Base-by-base conservation (phyloP, 768 basidiomycete species). In the Russula sp. region DNA sequence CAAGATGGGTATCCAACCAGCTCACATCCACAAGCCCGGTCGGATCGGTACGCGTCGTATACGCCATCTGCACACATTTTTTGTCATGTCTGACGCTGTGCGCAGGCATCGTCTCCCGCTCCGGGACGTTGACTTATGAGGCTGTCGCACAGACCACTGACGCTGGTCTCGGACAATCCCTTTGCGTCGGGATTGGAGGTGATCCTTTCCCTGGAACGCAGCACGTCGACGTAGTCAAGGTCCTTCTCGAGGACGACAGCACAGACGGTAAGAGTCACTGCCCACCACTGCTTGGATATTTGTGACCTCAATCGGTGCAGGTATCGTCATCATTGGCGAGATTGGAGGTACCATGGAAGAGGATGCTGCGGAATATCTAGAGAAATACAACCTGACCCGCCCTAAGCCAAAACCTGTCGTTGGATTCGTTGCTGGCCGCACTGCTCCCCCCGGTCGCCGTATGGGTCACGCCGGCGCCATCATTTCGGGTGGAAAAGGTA, bases 341-440 rank as follows among this genome's bases (percentile, higher is more conserved):
- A 99, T 99, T 69, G 97, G 97, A 66, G 97, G 97, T 22, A 89
- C 92, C 8, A 97, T 98, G 96, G 97, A 99, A 77, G 97, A 99
- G 75, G 96, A 98, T 67, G 97, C 97, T 7, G 97, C 97, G 6
- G 97, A 94, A 69, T 98, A 96, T 77, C 79, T 99, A 59, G 89
- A 91, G 73, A 81, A 83, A 75, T 88, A 91, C 80, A 99, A 99
- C 81, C 91, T 92, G 77, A 93, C 88, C 32, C 83, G 90, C 57
- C 75, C 75, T 59, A 79, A 86, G 68, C 92, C 92, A 61, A 99
- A 99, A 77, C 97, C 97, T 54, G 94, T 98, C 40, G 93, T 99
- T 60, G 91, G 89, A 44, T 99, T 99, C 77, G 98, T 99, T 71
- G 97, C 97, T 61, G 97, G 97, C 55, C 88, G 91, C 63, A 98